phyloP scores from a whole-genome alignment of 768 basidiomycete species.

The Pholiota conissans region DNA sequence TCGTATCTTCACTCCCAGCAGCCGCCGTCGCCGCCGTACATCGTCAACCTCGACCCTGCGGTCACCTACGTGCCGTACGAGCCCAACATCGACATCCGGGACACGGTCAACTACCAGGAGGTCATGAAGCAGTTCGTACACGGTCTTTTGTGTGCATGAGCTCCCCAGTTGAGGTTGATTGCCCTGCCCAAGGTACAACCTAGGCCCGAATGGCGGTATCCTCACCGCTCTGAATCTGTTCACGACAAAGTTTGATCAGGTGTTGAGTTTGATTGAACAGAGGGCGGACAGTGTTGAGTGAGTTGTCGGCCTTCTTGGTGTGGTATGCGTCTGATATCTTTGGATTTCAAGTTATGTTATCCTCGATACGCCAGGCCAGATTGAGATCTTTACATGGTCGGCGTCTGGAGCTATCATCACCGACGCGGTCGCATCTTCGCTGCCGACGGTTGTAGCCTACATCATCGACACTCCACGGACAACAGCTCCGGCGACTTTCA shows the following conservation, averaged over 20 bases:
- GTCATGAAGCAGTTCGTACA: slow-evolving; percentile 93
- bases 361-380: slow-evolving; percentile 97
- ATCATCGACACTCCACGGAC: slow-evolving; percentile 97
- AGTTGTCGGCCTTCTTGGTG: slow-evolving; percentile 24
- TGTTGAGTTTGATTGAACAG: slow-evolving; percentile 88
- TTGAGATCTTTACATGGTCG: slow-evolving; percentile 99
- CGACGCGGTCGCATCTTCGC: slow-evolving; percentile 88
- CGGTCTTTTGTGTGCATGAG: slow-evolving; percentile 11
- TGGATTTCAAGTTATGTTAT: slow-evolving; percentile 73
- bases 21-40: slow-evolving; percentile 78
- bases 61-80: slow-evolving; percentile 91
- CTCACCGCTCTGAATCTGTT: slow-evolving; percentile 96
- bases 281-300: slow-evolving; percentile 86
- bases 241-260: slow-evolving; percentile 99
- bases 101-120: slow-evolving; percentile 95
- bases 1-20: slow-evolving; percentile 78
- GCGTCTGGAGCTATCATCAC: slow-evolving; percentile 99
- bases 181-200: slow-evolving; percentile 72
- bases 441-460: slow-evolving; percentile 95
- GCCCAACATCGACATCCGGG: slow-evolving; percentile 96
- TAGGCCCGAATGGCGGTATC: slow-evolving; percentile 98
- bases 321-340: not conserved
- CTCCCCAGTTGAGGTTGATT: not conserved
- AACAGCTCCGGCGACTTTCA: slow-evolving; percentile 94
- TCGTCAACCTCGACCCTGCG: slow-evolving; percentile 97